These are phyloP conservation scores for Septoria petroselini DNA, from an alignment of 2,329 filamentous ascomycete genomes.

Conservation along the genomic window DNA sequence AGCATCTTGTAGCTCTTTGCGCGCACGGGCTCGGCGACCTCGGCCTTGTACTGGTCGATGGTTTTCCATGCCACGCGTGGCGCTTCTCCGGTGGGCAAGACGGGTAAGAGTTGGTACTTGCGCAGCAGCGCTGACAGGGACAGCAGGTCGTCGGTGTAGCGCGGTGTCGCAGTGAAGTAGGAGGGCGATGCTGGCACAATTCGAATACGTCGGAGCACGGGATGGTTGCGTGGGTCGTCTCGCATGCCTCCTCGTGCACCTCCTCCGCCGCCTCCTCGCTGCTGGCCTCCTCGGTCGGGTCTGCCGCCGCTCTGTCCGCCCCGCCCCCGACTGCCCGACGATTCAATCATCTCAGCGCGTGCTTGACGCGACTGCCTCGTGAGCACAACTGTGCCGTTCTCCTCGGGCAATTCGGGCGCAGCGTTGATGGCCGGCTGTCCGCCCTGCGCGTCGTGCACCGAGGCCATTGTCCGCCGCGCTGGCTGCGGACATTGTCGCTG, in stretches of 20 bases:
- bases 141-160: constrained; percentile 82
- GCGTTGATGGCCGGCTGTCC: constrained; percentile 29
- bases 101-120: constrained; percentile 71
- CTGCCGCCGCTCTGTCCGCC: constrained; percentile 5
- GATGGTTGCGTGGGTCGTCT: constrained; percentile 15
- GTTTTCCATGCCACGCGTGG: constrained; percentile 78
- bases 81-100: constrained; percentile 61
- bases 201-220: constrained; percentile 52
- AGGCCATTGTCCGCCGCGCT: constrained; percentile 31
- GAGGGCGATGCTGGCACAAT: constrained; percentile 80
- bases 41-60: constrained; percentile 69
- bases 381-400: constrained; percentile 18
- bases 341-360: constrained; percentile 23
- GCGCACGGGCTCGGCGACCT: constrained; percentile 69
- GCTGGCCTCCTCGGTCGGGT: constrained; percentile 1
- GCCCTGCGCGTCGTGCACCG: constrained; percentile 24
- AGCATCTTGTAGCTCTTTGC: constrained; percentile 75
- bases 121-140: constrained; percentile 67
- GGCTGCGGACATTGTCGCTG: constrained; percentile 28
- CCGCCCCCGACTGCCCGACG: constrained; percentile 1
- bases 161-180: constrained; percentile 87
- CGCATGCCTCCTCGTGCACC: constrained; percentile 19
- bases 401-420: constrained; percentile 19
- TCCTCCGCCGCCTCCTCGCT: constrained; percentile 6
- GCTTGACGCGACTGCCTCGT: not conserved